Evolutionary conservation across 2,329 filamentous ascomycete genomes (phyloP).

Genomic region (Verticillium isaacii): DNA sequence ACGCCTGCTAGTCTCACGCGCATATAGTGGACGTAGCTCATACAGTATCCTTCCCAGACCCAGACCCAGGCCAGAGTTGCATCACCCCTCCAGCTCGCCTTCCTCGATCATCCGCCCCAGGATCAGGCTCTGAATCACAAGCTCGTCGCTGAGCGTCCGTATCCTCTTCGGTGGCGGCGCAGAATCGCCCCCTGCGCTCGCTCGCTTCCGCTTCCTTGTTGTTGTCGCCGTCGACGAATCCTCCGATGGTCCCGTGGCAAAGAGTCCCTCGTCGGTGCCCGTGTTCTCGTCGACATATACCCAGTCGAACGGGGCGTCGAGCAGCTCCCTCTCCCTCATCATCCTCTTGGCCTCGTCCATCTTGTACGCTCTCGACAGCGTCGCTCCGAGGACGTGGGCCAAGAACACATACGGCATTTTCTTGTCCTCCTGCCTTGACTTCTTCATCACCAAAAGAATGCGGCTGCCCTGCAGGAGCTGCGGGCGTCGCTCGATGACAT

Average conservation of each 20-base stretch:
- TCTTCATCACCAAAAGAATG: slow-evolving; percentile 68
- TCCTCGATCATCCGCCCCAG: slow-evolving; percentile 72
- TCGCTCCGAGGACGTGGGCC: slow-evolving; percentile 71
- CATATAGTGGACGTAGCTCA: neutral
- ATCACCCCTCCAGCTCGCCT: slow-evolving; percentile 32
- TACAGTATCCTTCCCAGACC: neutral
- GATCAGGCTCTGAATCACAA: slow-evolving; percentile 90
- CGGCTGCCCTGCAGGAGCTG: slow-evolving; percentile 59
- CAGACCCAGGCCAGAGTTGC: neutral
- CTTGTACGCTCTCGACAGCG: slow-evolving; percentile 61
- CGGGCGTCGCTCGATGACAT: slow-evolving; percentile 55
- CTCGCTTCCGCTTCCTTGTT: slow-evolving; percentile 38
- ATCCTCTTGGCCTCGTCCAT: slow-evolving; percentile 58
- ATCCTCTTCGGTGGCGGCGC: slow-evolving; percentile 44
- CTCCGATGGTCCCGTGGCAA: slow-evolving; percentile 18
- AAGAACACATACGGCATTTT: slow-evolving; percentile 75
- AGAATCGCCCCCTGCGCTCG: slow-evolving; percentile 14
- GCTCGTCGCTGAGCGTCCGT: slow-evolving; percentile 73
- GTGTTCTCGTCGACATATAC: slow-evolving; percentile 70
- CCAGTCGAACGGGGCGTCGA: slow-evolving; percentile 60
- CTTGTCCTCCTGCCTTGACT: slow-evolving; percentile 57
- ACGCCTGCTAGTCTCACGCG: neutral
- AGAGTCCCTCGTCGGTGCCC: slow-evolving; percentile 47
- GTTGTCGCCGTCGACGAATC: slow-evolving; percentile 7
- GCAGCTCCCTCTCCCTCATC: slow-evolving; percentile 45